Percentiles rank a stretch among this genome's conserved stretches.
Conservation (phyloP, 768 basidiomycete genomes). For the Pleurotus djamor region DNA sequence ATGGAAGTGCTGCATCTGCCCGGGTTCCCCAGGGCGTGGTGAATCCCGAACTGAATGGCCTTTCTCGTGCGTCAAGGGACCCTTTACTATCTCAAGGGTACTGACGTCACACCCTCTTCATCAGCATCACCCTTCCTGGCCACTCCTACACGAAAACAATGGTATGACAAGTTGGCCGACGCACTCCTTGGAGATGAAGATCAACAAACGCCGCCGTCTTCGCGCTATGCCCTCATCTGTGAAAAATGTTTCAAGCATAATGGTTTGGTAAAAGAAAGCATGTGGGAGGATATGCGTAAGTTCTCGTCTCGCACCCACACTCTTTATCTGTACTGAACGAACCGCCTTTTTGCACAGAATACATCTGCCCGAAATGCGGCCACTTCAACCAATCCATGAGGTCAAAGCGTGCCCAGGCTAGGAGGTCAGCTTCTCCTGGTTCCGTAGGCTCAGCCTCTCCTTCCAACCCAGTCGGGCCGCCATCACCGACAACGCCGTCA, state of each 20-base stretch:
- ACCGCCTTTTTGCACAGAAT: conserved; percentile 50
- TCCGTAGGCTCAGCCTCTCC: conserved; percentile 5
- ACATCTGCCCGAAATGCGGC: conserved; percentile 82
- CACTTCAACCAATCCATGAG: conserved; percentile 67
- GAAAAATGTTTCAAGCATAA: conserved; percentile 87
- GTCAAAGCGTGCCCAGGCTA: conserved; percentile 25
- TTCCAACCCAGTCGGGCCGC: not conserved
- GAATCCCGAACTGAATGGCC: conserved; percentile 1
- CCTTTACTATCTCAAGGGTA: not conserved
- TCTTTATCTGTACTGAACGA: not conserved
- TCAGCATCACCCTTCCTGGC: conserved; percentile 13
- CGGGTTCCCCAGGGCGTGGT: conserved; percentile 30
- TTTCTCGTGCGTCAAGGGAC: not conserved
- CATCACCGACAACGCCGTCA: conserved; percentile 7
- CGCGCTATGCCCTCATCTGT: conserved; percentile 84
- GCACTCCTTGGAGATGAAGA: conserved; percentile 83
- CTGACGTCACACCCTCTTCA: not conserved
- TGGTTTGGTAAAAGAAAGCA: conserved; percentile 78
- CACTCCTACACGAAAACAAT: conserved; percentile 59
- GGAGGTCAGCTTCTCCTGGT: conserved; percentile 14
- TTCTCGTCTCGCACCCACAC: conserved; percentile 13
- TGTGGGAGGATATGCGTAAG: conserved; percentile 84
- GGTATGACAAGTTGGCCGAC: conserved; percentile 89
- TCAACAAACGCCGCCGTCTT: conserved; percentile 36
- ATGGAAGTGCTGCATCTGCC: conserved; percentile 12